Conservation (phyloP, 23 red algal genomes). For the Gracilaria domingensis region DNA sequence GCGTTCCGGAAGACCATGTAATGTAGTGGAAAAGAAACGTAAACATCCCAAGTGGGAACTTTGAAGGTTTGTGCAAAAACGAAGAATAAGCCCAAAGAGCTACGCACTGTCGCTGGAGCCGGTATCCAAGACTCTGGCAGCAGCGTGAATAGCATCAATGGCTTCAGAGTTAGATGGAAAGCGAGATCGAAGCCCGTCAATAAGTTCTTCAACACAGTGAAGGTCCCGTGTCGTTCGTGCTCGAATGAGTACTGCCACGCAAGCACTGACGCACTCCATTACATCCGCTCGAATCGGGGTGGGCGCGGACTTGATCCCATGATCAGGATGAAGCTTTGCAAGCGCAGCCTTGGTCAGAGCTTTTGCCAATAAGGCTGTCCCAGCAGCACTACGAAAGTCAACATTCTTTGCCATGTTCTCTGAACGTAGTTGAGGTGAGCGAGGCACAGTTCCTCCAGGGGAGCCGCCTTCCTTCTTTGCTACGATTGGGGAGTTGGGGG, state of each 20-base stretch:
- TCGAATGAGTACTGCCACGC: slow-evolving; percentile 50
- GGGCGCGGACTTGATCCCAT: slow-evolving; percentile 9
- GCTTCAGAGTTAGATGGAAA: slow-evolving; percentile 58
- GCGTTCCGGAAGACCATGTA: not conserved
- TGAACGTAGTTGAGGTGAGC: slow-evolving; percentile 4
- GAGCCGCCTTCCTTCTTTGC: slow-evolving; percentile 8
- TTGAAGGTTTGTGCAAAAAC: not conserved
- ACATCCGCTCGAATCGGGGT: slow-evolving; percentile 48
- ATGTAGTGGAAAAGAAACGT: not conserved
- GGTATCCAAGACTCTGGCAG: slow-evolving; percentile 41
- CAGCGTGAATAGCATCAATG: slow-evolving; percentile 54
- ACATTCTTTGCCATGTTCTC: slow-evolving; percentile 68
- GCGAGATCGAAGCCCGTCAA: slow-evolving; percentile 46
- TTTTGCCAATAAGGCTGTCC: slow-evolving; percentile 60
- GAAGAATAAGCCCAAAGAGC: slow-evolving; percentile 9
- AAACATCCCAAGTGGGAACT: not conserved
- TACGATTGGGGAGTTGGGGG: not conserved
- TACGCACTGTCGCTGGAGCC: slow-evolving; percentile 20
- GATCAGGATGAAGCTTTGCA: slow-evolving; percentile 30
- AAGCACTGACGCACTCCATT: slow-evolving; percentile 74
- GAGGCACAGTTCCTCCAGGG: slow-evolving; percentile 22
- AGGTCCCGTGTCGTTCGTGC: slow-evolving; percentile 49
- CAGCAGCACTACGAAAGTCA: slow-evolving; percentile 51
- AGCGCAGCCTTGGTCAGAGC: slow-evolving; percentile 52
- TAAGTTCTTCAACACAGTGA: slow-evolving; percentile 48